These are phyloP conservation scores for Astragalus glycyphyllos DNA, from an alignment of 306 rosid species.

Conservation along the genomic window DNA sequence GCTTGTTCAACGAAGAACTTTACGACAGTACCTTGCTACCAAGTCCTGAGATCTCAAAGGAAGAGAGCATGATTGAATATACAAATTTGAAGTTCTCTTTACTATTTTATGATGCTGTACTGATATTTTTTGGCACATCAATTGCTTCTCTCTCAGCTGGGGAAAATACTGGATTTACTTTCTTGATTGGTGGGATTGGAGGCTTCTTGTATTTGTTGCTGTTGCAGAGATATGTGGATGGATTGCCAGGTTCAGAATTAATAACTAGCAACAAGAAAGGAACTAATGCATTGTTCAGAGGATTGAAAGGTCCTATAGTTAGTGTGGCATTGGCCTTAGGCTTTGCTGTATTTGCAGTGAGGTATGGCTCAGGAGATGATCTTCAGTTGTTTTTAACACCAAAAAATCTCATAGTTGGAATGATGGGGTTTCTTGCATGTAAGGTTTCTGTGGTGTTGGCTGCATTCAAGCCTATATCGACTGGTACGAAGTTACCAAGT, in stretches of 20 bases:
- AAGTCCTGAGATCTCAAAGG: slow-evolving; percentile 54
- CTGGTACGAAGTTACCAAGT: slow-evolving; percentile 53
- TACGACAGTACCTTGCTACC: slow-evolving; percentile 36
- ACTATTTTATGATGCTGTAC: slow-evolving; percentile 75
- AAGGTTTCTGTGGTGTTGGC: slow-evolving; percentile 82
- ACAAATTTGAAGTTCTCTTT: slow-evolving; percentile 79
- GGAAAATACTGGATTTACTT: slow-evolving; percentile 63
- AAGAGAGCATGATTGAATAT: slow-evolving; percentile 83
- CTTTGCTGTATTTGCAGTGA: slow-evolving; percentile 51
- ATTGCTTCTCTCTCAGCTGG: slow-evolving; percentile 59
- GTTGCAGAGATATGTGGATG: slow-evolving; percentile 88
- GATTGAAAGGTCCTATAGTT: slow-evolving; percentile 61
- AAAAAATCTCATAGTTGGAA: slow-evolving; percentile 72
- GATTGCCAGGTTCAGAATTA: slow-evolving; percentile 65
- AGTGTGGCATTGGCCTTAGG: slow-evolving; percentile 65
- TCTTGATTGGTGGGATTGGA: slow-evolving; percentile 77
- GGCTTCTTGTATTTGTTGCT: slow-evolving; percentile 87
- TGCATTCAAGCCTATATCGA: slow-evolving; percentile 73
- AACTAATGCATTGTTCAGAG: slow-evolving; percentile 47
- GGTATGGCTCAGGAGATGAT: slow-evolving; percentile 65
- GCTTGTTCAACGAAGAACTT: slow-evolving; percentile 49
- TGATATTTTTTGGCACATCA: slow-evolving; percentile 67
- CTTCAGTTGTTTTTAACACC: slow-evolving; percentile 54
- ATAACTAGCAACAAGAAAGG: slow-evolving; percentile 35
- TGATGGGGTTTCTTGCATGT: slow-evolving; percentile 83